A percentile compares a stretch with the other conserved stretches of the same genome.
These are phyloP conservation scores for Solanum piurae DNA, from an alignment of 257 asterid species.

Conservation along the genomic window DNA sequence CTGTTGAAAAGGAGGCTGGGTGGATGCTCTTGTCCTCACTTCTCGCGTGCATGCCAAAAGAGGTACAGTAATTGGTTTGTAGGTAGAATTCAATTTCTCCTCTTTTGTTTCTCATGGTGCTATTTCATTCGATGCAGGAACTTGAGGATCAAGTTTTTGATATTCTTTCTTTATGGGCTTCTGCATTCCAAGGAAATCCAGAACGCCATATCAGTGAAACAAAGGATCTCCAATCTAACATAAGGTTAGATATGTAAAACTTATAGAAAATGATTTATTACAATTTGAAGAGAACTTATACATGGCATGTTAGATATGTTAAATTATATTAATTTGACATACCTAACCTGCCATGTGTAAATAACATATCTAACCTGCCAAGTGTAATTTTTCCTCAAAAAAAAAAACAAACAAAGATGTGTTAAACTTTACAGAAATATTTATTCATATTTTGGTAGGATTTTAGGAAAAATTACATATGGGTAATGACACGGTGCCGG, in stretches of 20 bases:
- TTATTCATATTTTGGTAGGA: background rate
- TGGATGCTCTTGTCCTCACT: slow-evolving; percentile 93
- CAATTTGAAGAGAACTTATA: background rate
- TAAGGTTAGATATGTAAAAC: slow-evolving; percentile 44
- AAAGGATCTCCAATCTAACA: slow-evolving; percentile 52
- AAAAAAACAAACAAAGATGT: background rate
- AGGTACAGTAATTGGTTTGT: slow-evolving; percentile 29
- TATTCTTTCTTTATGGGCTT: slow-evolving; percentile 88
- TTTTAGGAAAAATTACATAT: background rate
- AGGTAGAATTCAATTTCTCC: background rate
- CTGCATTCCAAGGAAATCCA: slow-evolving; percentile 56
- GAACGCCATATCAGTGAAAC: slow-evolving; percentile 33
- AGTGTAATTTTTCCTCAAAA: background rate
- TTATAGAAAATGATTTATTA: background rate
- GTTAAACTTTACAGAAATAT: background rate
- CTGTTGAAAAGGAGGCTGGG: slow-evolving; percentile 90
- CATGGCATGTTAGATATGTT: background rate
- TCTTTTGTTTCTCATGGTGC: slow-evolving; percentile 8
- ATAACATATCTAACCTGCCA: background rate
- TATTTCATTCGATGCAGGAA: slow-evolving; percentile 58
- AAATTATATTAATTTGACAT: background rate
- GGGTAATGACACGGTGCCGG: background rate
- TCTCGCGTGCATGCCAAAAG: slow-evolving; percentile 73
- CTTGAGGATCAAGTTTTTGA: slow-evolving; percentile 89
- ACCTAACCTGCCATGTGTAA: background rate